Evolutionary conservation across 768 basidiomycete species (phyloP).

Genomic region (Tremella yokohamensis): DNA sequence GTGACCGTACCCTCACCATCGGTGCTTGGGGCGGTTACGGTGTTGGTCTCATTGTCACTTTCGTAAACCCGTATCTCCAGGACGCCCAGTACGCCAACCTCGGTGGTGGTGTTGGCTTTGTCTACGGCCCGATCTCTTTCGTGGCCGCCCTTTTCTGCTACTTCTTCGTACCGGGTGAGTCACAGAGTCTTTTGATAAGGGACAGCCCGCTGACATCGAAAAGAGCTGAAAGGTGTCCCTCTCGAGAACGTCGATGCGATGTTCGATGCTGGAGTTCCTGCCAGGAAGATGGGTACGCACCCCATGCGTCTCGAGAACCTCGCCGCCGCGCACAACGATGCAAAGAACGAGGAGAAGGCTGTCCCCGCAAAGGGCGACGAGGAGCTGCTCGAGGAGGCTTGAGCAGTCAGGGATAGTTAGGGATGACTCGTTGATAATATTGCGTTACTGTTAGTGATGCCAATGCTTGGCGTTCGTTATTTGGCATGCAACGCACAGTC

Average conservation of each 20-base stretch:
- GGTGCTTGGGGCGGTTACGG: conserved; percentile 21
- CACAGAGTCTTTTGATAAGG: too few species aligned
- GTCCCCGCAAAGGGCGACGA: too few species aligned
- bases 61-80: conserved; percentile 34
- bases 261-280: conserved; percentile 22
- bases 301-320: conserved; percentile 6
- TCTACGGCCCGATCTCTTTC: conserved; percentile 14
- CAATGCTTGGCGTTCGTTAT: not conserved
- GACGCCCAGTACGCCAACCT: conserved; percentile 27
- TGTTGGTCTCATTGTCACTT: conserved; percentile 23
- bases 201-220: too few species aligned
- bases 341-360: not conserved
- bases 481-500: too few species aligned
- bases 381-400: too few species aligned
- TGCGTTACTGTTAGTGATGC: too few species aligned
- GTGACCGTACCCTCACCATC: conserved; percentile 29
- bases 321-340: not conserved
- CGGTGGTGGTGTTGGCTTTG: conserved; percentile 28
- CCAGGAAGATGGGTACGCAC: conserved; percentile 9
- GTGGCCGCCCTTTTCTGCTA: conserved; percentile 22
- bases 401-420: too few species aligned
- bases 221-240: conserved; percentile 25
- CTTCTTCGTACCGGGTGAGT: conserved; percentile 22
- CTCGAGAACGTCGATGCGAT: conserved; percentile 35
- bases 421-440: too few species aligned